Base-by-base conservation (phyloP, 208 protist species). In the Leishmania arabica region DNA sequence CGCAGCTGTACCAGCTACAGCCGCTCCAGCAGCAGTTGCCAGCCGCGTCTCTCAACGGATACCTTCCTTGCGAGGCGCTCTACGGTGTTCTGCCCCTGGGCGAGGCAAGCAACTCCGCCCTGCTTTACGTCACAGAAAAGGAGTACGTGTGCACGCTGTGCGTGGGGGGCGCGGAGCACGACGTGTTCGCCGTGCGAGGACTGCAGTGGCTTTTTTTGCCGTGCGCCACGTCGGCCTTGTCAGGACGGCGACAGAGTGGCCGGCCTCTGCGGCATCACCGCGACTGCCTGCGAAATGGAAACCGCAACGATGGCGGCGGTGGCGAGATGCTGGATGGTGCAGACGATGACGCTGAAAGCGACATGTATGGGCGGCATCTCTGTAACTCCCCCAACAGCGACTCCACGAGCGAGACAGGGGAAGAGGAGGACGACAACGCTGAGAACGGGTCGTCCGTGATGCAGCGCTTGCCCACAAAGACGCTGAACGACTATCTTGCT, bases 81-180 rank as follows among this genome's bases (percentile, higher is more conserved):
- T 97, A 94, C 84, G 93, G 93, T 47, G 90, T 95, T 7, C 77
- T 95, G n/a, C 83, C 84, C 2, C 56, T 97, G 45, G 89, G 91
- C 51, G 40, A 70, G 45, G 53, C 21, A 8, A 79, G n/a, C 77
- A 85, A 86, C 53, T 90, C 91, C 0, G 87, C 92, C 15, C 81
- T 97, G 8, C 77, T 97, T 11, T 97, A 93, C 82, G 89, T 97
- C 56, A 84, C 85, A 19, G 78, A 81, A 34, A 78, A 82, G 40
- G 82, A 88, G 65, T 79, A 75, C 56, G 85, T 93, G 4, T 84
- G 84, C 51, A 75, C 84, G 0, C 64, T 96, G 0, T 15, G 3
- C 54, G 34, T 85, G 0, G 75, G 53, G 17, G 68, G 82, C 1
- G 62, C 54, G 9, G 40, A 31, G 17, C 91, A 94, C 83, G 84